phyloP scores from a whole-genome alignment of 176 grass and related monocot genomes.

The Avena insularis region DNA sequence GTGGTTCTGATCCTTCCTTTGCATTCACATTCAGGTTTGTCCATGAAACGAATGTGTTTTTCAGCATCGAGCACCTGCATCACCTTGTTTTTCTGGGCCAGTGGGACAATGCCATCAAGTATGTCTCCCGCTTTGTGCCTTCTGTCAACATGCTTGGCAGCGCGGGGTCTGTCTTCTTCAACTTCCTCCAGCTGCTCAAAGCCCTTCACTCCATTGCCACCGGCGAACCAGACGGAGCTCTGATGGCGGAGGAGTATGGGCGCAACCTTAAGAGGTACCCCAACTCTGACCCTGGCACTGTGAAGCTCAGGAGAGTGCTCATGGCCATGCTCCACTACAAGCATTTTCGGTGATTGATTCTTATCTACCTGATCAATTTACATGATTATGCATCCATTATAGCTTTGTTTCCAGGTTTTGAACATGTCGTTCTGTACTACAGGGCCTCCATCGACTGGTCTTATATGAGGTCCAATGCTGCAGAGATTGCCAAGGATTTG shows the following conservation, averaged over 20 bases:
- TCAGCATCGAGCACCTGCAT: not conserved
- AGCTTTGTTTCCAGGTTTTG: not conserved
- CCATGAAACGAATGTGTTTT: not conserved
- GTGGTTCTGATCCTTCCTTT: slow-evolving; percentile 1
- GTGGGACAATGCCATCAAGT: slow-evolving; percentile 22
- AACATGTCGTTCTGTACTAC: not conserved
- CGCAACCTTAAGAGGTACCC: not conserved
- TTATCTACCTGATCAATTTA: not conserved
- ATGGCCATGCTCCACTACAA: not conserved
- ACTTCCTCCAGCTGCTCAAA: not conserved
- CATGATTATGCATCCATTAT: slow-evolving; percentile 11
- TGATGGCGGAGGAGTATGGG: not conserved
- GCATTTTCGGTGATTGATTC: not conserved
- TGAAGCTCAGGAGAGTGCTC: not conserved
- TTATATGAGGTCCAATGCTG: not conserved
- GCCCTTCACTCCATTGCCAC: not conserved
- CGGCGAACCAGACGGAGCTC: not conserved
- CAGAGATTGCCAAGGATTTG: slow-evolving; percentile 31
- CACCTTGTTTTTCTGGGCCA: not conserved
- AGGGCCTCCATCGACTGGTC: not conserved
- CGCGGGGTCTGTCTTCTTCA: not conserved
- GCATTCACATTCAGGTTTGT: not conserved
- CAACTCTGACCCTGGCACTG: not conserved
- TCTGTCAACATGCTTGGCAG: not conserved
- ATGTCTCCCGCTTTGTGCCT: slow-evolving; percentile 15